Conservation (phyloP, 1,139 yeast species). For the Suhomyces atakaporum region DNA sequence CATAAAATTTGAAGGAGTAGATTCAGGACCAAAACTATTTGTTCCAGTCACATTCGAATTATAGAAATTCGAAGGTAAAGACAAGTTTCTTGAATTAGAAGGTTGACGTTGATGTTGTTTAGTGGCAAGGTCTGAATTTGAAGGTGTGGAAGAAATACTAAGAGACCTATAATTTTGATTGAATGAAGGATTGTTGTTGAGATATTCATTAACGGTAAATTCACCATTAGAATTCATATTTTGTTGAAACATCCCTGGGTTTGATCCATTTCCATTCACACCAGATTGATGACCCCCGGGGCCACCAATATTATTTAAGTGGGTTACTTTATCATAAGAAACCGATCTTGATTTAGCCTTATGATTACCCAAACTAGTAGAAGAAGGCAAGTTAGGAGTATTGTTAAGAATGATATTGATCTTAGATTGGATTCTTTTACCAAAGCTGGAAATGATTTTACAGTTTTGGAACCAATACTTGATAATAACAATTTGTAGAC, state of each 20-base stretch:
- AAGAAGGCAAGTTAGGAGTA: conserved; percentile 1
- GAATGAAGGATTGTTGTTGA: conserved; percentile 1
- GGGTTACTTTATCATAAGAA: conserved; percentile 10
- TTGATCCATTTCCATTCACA: background rate
- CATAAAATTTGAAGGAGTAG: conserved; percentile 6
- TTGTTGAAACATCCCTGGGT: conserved; percentile 9
- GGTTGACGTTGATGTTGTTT: conserved; percentile 3
- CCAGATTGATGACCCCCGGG: conserved; percentile 6
- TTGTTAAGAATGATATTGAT: conserved; percentile 37
- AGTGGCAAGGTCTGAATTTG: conserved; percentile 3
- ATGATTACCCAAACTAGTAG: conserved; percentile 9
- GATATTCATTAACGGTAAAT: conserved; percentile 20
- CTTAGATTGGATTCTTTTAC: conserved; percentile 50
- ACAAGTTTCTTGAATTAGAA: conserved; percentile 12
- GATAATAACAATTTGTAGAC: conserved; percentile 37
- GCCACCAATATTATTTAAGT: conserved; percentile 4
- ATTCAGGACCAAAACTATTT: conserved; percentile 1
- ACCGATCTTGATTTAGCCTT: conserved; percentile 11
- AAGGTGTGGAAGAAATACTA: conserved; percentile 12
- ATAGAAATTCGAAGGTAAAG: conserved; percentile 14
- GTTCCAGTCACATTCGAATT: conserved; percentile 3
- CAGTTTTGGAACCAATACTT: conserved; percentile 47
- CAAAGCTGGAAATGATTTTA: conserved; percentile 46
- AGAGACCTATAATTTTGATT: conserved; percentile 10
- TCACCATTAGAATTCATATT: conserved; percentile 39